Base-by-base conservation (phyloP, 805 yeast species). In the Brettanomyces naardenensis region DNA sequence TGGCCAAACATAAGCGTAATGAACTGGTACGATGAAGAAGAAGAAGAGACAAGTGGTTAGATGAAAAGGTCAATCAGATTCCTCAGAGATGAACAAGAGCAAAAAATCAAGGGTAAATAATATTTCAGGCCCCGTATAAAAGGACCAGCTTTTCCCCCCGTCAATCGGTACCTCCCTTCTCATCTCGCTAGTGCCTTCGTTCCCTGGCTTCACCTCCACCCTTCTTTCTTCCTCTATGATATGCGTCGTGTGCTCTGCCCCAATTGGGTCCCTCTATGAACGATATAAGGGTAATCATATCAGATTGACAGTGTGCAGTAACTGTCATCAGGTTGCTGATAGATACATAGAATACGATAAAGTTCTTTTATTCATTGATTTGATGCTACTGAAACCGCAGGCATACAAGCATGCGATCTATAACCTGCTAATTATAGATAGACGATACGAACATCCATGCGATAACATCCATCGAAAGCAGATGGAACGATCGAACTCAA, bases 331-430 rank as follows among this genome's bases (percentile, higher is more conserved):
- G 36, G 77, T 83, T 18, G 95, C 88, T 3, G 99, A 92, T 59
- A 81, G 83, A 54, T 92, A 92, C 61, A 80, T 90, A 22, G 99
- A 92, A 56, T 80, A 77, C 45, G 99, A 92, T 56, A 73, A 76
- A 39, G 94, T 90, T 6, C 64, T 92, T 2, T 64, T 90, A 17
- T 83, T 86, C 54, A 78, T 92, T 18, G 97, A 92, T 51, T 68
- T 90, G 32, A 61, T 92, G 38, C 69, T 92, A 10, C 62, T 92
- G 48, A 86, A 89, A 51, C 88, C 92, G 3, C 94, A 82, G 48
- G 97, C 90, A 0, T 84, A 80, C 47, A 70, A 92, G 33, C 99
- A 92, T 58, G 61, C 90, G 37, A 85, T 89, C 3, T 90, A 75
- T 64, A 92, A 90, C 52, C 62, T 74, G 9, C 62, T 76, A 26